phyloP scores from a whole-genome alignment of 1,284 basidiomycete species.

The Inonotus obliquus region DNA sequence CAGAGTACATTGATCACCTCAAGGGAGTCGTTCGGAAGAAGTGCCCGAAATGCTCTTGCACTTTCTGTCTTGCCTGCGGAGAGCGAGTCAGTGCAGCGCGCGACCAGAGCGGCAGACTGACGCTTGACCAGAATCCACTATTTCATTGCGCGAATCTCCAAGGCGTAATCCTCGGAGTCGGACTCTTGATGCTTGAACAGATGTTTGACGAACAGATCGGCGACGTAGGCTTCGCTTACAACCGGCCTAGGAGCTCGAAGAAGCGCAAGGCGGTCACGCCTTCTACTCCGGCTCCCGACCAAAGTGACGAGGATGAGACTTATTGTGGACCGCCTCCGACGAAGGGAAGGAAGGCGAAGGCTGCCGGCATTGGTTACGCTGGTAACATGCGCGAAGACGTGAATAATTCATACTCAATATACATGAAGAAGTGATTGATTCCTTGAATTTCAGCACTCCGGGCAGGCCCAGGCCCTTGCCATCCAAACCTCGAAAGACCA shows the following conservation, averaged over 20 bases:
- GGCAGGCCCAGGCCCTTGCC: constrained; percentile 69
- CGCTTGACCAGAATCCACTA: constrained; percentile 49
- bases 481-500: constrained; percentile 69
- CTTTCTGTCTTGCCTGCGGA: constrained; percentile 82
- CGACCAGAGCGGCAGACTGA: constrained; percentile 34
- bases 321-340: constrained; percentile 39
- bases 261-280: constrained; percentile 29
- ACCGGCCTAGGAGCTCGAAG: constrained; percentile 25
- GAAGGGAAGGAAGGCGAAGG: constrained; percentile 58
- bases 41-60: constrained; percentile 61
- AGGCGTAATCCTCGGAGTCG: constrained; percentile 81
- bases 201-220: constrained; percentile 56
- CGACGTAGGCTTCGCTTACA: constrained; percentile 24
- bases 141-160: constrained; percentile 88
- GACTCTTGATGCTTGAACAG: constrained; percentile 74
- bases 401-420: constrained; percentile 30
- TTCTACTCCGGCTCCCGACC: constrained; percentile 34
- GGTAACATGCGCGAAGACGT: constrained; percentile 79
- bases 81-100: constrained; percentile 52
- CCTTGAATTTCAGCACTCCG: constrained; percentile 53
- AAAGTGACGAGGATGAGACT: constrained; percentile 45
- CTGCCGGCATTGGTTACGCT: constrained; percentile 81
- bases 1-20: constrained; percentile 63
- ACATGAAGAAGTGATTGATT: neutral
- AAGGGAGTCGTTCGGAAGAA: constrained; percentile 48